Percentiles rank a stretch among this genome's conserved stretches.
Evolutionary conservation across 805 yeast genomes (phyloP).

Genomic region (Nakazawaea pomicola): DNA sequence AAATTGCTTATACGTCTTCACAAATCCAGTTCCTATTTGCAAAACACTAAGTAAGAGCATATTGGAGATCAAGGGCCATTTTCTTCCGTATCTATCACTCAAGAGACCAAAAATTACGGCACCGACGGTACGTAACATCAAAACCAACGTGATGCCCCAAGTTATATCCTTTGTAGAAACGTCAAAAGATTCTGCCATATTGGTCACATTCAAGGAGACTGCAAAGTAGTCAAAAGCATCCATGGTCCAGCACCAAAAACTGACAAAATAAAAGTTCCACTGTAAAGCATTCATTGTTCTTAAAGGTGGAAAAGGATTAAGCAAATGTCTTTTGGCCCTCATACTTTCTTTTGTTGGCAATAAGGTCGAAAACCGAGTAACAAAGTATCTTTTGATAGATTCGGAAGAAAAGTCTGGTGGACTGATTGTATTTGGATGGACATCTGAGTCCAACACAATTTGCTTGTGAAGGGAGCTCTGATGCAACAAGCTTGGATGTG

Average conservation of each 20-base stretch:
- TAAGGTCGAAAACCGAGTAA: constrained; percentile 45
- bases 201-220: constrained; percentile 45
- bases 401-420: constrained; percentile 25
- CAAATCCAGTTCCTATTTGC: constrained; percentile 63
- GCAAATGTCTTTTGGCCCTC: constrained; percentile 30
- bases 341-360: constrained; percentile 39
- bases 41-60: constrained; percentile 41
- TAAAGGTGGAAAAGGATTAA: constrained; percentile 64
- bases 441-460: background rate
- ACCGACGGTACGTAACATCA: constrained; percentile 66
- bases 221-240: constrained; percentile 63
- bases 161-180: constrained; percentile 46
- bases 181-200: constrained; percentile 41
- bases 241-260: constrained; percentile 55
- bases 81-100: constrained; percentile 59
- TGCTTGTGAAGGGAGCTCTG: background rate
- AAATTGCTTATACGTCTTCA: constrained; percentile 49
- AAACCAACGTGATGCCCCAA: constrained; percentile 64
- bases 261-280: constrained; percentile 54
- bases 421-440: background rate
- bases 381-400: constrained; percentile 30
- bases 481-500: background rate
- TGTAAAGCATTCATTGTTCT: constrained; percentile 42
- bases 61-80: constrained; percentile 49
- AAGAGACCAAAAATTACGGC: constrained; percentile 55